These are phyloP conservation scores for Pseudogymnoascus sp. DNA, from an alignment of 2,329 filamentous ascomycete species.

Conservation along the genomic window DNA sequence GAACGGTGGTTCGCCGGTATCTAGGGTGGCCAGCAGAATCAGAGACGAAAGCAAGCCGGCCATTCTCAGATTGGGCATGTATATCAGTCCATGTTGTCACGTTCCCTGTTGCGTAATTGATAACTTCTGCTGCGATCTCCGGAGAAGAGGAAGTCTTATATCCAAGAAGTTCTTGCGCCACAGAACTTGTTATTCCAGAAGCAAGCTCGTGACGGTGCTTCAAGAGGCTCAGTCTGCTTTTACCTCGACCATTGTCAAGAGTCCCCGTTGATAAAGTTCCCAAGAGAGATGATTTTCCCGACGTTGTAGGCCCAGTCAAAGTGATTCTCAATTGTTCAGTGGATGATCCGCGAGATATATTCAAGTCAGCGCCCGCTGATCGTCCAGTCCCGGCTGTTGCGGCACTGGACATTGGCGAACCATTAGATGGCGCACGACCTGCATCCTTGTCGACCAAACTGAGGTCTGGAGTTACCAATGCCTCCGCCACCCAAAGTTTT, in stretches of 20 bases:
- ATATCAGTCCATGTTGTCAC: constrained; percentile 93
- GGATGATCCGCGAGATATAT: constrained; percentile 31
- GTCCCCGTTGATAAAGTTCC: constrained; percentile 82
- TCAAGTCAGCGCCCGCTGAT: neutral
- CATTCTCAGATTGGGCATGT: constrained; percentile 65
- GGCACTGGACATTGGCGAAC: neutral
- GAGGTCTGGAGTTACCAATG: constrained; percentile 70
- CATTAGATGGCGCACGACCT: neutral
- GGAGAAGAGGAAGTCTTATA: constrained; percentile 48
- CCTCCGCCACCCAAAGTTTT: constrained; percentile 81
- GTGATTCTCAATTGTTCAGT: constrained; percentile 78
- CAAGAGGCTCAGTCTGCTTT: constrained; percentile 77
- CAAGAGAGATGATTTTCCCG: constrained; percentile 84
- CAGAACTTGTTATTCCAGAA: constrained; percentile 86
- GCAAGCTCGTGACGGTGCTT: constrained; percentile 90
- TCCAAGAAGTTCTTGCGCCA: constrained; percentile 87
- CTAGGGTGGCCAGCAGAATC: constrained; percentile 88
- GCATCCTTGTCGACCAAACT: constrained; percentile 28
- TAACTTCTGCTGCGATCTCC: constrained; percentile 34
- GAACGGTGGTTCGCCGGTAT: constrained; percentile 79
- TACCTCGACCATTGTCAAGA: constrained; percentile 85
- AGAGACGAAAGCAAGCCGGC: constrained; percentile 76
- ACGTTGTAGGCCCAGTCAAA: constrained; percentile 79
- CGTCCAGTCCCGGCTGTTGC: neutral
- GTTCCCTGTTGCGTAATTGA: constrained; percentile 82